Evolutionary conservation across 345 rosid species (phyloP), one percentile per base, ranked within the genome.

Genomic region (Acer saccharum): DNA sequence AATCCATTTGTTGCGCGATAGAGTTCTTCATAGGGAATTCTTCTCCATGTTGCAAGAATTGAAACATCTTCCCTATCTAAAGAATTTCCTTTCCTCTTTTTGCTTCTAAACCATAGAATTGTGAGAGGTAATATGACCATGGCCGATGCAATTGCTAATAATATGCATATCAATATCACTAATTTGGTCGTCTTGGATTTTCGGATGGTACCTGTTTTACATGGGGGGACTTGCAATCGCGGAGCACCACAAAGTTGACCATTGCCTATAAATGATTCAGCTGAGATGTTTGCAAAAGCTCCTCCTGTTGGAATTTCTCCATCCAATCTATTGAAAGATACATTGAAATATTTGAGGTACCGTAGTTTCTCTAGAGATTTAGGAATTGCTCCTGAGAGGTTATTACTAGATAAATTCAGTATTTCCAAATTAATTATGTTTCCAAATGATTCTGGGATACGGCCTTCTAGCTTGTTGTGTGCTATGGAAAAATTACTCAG

Each of bases 301-400:
- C 83, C 83, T 75, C 11, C 35, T 0, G 1, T 21, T 2, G 76
- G 83, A 76, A 80, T 39, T 71, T 80, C 29, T 62, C 82, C 82
- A 25, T 65, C 13, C 17, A 80, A 27, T 27, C 11, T 12, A 21
- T 80, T 76, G 25, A 57, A 71, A n/a, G 73, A 76, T 20, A 44
- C 20, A 32, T 76, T 80, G 0, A 80, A 9, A 20, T 8, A 29
- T 14, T 55, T 55, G 7, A 79, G 48, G 13, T 8, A 55, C 10
- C 14, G 29, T 14, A 71, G 63, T 27, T 21, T 21, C 29, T 18
- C 20, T 21, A 79, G 23, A 10, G 82, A 82, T 10, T 72, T 71
- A 10, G 80, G 84, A 46, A 82, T 79, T 1, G 0, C 74, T 71
- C 63, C 63, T 12, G 63, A 71, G 10, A 54, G 17, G 55, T 54